These are phyloP conservation scores for Debaryomyces subglobosus DNA, from an alignment of 1,139 yeast species.

Conservation along the genomic window DNA sequence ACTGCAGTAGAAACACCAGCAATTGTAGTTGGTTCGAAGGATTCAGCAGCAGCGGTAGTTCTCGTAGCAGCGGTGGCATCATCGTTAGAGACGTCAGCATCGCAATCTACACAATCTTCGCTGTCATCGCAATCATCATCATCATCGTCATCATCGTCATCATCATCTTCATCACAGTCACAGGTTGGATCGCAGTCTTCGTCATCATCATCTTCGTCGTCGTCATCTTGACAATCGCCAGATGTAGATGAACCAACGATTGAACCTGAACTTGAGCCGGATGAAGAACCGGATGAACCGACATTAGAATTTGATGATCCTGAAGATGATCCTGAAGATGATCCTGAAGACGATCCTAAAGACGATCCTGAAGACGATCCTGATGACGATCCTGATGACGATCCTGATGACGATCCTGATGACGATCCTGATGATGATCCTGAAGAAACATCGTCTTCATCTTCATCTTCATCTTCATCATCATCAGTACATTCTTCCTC, in stretches of 20 bases:
- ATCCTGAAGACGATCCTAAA: slow-evolving; percentile 8
- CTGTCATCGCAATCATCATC: slow-evolving; percentile 10
- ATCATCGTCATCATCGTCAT: slow-evolving; percentile 13
- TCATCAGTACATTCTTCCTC: neutral
- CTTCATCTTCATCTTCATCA: neutral
- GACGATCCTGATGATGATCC: slow-evolving; percentile 8
- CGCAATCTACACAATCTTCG: slow-evolving; percentile 10
- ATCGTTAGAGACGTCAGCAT: slow-evolving; percentile 1
- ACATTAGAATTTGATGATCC: slow-evolving; percentile 4
- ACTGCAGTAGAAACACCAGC: neutral
- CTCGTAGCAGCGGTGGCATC: neutral
- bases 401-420: neutral
- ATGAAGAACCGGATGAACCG: slow-evolving; percentile 5
- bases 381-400: slow-evolving; percentile 5
- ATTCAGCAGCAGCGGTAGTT: slow-evolving; percentile 6
- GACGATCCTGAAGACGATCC: neutral
- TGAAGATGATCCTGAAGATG: slow-evolving; percentile 6
- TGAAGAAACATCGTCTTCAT: slow-evolving; percentile 1
- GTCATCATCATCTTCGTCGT: slow-evolving; percentile 10
- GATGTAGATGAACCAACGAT: slow-evolving; percentile 9
- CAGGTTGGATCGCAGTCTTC: slow-evolving; percentile 10
- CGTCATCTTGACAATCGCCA: slow-evolving; percentile 10
- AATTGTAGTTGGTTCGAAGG: slow-evolving; percentile 1
- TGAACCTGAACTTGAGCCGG: slow-evolving; percentile 12
- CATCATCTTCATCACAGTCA: slow-evolving; percentile 14